Conservation (phyloP, 2,329 filamentous ascomycete species). For the Emericellopsis atlantica region DNA sequence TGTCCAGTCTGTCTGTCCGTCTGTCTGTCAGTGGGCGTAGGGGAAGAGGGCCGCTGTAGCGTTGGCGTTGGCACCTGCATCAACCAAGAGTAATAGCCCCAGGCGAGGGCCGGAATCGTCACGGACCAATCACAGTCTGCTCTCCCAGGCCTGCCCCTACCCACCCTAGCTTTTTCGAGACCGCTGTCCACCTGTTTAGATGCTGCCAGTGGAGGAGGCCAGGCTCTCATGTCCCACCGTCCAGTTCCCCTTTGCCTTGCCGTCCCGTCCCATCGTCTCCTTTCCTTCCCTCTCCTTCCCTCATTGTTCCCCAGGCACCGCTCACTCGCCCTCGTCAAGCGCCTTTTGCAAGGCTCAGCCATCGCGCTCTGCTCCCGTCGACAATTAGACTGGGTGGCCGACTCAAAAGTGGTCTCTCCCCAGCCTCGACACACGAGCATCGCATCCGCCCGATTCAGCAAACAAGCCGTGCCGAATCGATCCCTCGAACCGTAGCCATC, state of each 20-base stretch:
- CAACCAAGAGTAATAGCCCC: no score
- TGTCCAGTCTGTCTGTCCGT: no score
- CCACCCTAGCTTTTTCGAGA: no score
- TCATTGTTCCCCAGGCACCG: not conserved
- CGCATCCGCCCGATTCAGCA: not conserved
- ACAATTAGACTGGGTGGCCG: constrained; percentile 2
- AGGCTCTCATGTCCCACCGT: not conserved
- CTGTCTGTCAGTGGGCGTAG: no score
- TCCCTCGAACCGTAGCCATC: not conserved
- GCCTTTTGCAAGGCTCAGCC: constrained; percentile 1
- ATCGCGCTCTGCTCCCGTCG: constrained; percentile 4
- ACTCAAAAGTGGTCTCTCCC: constrained; percentile 1
- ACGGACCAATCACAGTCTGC: no score
- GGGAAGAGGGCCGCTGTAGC: no score
- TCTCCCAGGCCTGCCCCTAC: no score
- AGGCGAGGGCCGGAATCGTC: no score
- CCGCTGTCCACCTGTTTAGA: no score
- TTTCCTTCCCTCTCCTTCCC: constrained; percentile 2
- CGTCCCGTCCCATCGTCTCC: constrained; percentile 1
- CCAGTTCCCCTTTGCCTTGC: not conserved
- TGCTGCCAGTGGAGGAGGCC: not conserved
- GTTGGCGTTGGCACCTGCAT: no score
- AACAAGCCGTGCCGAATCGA: not conserved
- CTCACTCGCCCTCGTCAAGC: not conserved
- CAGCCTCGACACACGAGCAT: constrained; percentile 3